phyloP scores from a whole-genome alignment of 2,329 filamentous ascomycete species.

The Diplodia mutila region DNA sequence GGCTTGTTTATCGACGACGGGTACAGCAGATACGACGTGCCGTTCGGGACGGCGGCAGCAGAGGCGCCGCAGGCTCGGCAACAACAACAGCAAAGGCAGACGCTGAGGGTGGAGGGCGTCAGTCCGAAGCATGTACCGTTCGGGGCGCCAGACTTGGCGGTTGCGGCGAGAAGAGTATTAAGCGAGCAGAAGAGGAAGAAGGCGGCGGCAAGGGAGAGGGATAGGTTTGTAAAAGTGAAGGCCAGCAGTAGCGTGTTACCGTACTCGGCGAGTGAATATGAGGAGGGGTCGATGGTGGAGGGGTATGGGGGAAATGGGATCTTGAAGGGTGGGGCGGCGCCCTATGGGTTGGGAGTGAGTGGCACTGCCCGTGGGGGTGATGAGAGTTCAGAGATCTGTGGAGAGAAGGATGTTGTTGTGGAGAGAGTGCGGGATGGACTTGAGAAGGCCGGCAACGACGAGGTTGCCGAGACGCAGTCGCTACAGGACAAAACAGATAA shows the following conservation, averaged over 20 bases:
- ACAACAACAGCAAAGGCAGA: not conserved
- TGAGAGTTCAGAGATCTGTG: not conserved
- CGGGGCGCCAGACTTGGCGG: constrained; percentile 5
- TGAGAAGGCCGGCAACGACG: not conserved
- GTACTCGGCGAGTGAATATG: constrained; percentile 1
- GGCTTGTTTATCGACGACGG: not conserved
- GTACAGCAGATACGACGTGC: not conserved
- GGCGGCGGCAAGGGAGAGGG: not conserved
- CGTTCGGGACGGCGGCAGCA: too few species aligned
- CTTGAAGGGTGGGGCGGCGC: not conserved
- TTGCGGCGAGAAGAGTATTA: constrained; percentile 13
- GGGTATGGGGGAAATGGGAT: too few species aligned
- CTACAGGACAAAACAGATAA: constrained; percentile 17
- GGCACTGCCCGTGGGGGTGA: not conserved
- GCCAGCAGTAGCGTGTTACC: not conserved
- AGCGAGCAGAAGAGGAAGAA: not conserved
- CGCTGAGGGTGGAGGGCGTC: not conserved
- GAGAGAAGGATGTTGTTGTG: not conserved
- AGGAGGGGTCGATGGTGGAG: not conserved
- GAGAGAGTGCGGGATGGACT: not conserved
- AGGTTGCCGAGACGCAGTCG: not conserved
- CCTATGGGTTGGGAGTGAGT: not conserved
- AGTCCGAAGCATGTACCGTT: constrained; percentile 4
- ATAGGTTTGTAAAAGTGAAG: not conserved
- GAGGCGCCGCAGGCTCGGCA: not conserved